phyloP scores from a whole-genome alignment of 441 rosid species.

The Corymbia citriodora region DNA sequence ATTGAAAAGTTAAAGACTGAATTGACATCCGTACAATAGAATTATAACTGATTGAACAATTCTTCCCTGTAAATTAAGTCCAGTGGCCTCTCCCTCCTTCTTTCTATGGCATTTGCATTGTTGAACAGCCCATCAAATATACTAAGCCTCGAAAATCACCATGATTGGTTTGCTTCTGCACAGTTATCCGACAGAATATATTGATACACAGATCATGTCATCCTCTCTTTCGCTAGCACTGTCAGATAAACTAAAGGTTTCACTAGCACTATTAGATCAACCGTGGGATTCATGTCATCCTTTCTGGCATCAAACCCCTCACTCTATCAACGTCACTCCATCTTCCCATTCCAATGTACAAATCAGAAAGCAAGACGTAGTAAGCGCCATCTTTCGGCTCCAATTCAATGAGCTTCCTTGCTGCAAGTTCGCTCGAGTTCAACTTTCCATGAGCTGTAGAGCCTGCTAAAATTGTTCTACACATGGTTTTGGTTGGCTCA shows the following conservation, averaged over 20 bases:
- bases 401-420: slow-evolving; percentile 39
- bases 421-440: slow-evolving; percentile 23
- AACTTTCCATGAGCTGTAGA: slow-evolving; percentile 29
- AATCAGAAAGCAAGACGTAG: slow-evolving; percentile 30
- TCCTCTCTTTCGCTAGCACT: background rate
- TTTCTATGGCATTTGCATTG: background rate
- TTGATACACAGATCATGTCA: background rate
- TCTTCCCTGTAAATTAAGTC: background rate
- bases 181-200: background rate
- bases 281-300: slow-evolving; percentile 13
- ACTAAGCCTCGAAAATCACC: background rate
- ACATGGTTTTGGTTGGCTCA: slow-evolving; percentile 41
- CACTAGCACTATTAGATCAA: slow-evolving; percentile 22
- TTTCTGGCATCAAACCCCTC: slow-evolving; percentile 35
- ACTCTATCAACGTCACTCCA: slow-evolving; percentile 33
- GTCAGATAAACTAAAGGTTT: background rate
- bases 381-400: slow-evolving; percentile 38
- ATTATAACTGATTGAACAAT: background rate
- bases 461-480: slow-evolving; percentile 41
- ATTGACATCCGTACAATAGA: background rate
- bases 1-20: fast-evolving
- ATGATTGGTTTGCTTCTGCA: background rate
- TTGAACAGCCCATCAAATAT: background rate
- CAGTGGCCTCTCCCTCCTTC: background rate
- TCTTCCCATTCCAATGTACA: slow-evolving; percentile 49